A percentile compares a stretch with the other conserved stretches of the same genome.
phyloP scores from a whole-genome alignment of 2,329 filamentous ascomycete species.

The Claviceps africana region DNA sequence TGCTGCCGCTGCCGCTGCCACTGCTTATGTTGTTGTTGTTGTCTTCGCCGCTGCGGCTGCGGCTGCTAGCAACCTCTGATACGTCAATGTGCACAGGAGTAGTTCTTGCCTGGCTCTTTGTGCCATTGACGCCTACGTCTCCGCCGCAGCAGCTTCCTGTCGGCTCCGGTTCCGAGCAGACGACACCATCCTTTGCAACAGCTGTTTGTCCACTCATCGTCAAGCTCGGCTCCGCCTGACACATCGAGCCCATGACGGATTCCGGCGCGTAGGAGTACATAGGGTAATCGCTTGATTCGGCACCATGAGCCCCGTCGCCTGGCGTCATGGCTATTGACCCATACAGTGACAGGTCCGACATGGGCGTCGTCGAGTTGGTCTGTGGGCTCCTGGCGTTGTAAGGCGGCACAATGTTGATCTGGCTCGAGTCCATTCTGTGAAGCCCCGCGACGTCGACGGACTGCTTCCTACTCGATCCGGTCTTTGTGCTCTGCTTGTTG shows the following conservation, averaged over 20 bases:
- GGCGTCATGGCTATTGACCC: conserved; percentile 16
- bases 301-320: conserved; percentile 12
- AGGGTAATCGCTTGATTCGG: conserved; percentile 17
- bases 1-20: background rate
- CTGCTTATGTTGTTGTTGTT: background rate
- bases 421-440: conserved; percentile 38
- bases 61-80: conserved; percentile 7
- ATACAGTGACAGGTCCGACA: conserved; percentile 15
- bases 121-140: conserved; percentile 5
- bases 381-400: conserved; percentile 15
- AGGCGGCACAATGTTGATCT: conserved; percentile 32
- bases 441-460: conserved; percentile 36
- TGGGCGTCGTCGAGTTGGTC: conserved; percentile 9
- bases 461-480: conserved; percentile 25
- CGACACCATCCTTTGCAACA: conserved; percentile 11
- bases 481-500: conserved; percentile 28
- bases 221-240: conserved; percentile 7
- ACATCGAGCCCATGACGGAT: conserved; percentile 11
- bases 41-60: background rate
- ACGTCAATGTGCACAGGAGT: conserved; percentile 4
- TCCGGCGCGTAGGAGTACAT: conserved; percentile 19
- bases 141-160: conserved; percentile 13
- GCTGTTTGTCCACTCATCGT: conserved; percentile 10
- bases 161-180: background rate
- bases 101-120: background rate